Conservation (phyloP, 148 eudicot species). For the Diospyros kaki region DNA sequence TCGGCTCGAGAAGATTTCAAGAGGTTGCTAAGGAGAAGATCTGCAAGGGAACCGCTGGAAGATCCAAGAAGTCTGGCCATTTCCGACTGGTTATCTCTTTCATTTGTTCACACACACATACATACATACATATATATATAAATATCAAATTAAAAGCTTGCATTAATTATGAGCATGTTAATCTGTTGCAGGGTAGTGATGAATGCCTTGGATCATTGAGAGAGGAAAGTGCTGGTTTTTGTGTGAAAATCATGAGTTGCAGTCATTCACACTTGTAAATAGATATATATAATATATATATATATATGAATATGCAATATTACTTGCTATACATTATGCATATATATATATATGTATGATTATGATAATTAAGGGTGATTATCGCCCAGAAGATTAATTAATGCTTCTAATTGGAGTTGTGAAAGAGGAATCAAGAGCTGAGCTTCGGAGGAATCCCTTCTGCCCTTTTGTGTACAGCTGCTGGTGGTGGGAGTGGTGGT, state of each 20-base stretch:
- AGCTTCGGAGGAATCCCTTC: not conserved
- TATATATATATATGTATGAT: not conserved
- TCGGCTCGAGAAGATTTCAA: conserved; percentile 39
- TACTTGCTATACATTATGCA: too few relatives aligned
- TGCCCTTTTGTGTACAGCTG: not conserved
- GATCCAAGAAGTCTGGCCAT: conserved; percentile 39
- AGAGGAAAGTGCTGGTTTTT: conserved; percentile 6
- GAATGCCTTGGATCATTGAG: conserved; percentile 71
- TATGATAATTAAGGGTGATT: not conserved
- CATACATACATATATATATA: too few relatives aligned
- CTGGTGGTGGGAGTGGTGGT: not conserved
- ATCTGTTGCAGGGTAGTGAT: conserved; percentile 55
- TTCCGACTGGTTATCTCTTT: conserved; percentile 56
- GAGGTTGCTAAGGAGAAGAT: conserved; percentile 45
- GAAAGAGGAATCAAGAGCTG: not conserved
- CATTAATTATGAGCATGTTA: not conserved
- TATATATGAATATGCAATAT: not conserved
- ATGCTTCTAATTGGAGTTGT: conserved; percentile 6
- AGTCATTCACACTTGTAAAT: not conserved
- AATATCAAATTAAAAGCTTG: not conserved
- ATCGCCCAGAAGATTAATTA: not conserved
- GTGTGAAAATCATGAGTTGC: conserved; percentile 6
- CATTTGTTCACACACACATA: too few relatives aligned
- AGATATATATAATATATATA: conserved; percentile 1
- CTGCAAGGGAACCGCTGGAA: conserved; percentile 22